A percentile compares a stretch with the other conserved stretches of the same genome.
Conservation (phyloP, 169 alveolate species). For the Plasmodium gaboni region DNA sequence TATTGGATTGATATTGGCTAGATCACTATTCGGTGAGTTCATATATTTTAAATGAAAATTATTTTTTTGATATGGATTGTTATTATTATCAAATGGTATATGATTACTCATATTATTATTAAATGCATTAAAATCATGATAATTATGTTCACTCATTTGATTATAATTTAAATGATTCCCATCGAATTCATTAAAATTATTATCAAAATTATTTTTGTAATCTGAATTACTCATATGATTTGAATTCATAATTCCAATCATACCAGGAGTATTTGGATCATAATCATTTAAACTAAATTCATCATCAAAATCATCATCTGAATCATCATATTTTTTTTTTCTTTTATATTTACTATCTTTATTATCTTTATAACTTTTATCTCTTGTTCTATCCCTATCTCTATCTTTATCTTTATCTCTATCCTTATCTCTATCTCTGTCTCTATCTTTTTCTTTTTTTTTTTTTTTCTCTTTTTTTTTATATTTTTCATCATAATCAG, state of each 20-base stretch:
- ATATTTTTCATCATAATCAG: conserved; percentile 10
- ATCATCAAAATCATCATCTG: conserved; percentile 55
- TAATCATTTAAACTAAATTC: conserved; percentile 68
- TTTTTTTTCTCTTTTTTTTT: conserved; percentile 11
- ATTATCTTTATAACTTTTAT: conserved; percentile 11
- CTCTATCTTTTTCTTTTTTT: conserved; percentile 35
- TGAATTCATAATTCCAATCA: conserved; percentile 77
- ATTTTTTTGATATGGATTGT: conserved; percentile 11
- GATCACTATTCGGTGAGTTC: conserved; percentile 30
- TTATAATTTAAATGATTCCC: conserved; percentile 18
- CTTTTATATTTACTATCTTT: conserved; percentile 31
- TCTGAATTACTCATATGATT: conserved; percentile 60
- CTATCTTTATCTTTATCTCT: conserved; percentile 18
- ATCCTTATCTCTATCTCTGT: conserved; percentile 31
- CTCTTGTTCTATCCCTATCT: conserved; percentile 21
- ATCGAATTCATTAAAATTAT: conserved; percentile 64
- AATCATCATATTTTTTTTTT: conserved; percentile 61
- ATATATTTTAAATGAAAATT: conserved; percentile 47
- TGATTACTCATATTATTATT: conserved; percentile 7
- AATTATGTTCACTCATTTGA: conserved; percentile 21
- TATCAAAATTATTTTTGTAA: conserved; percentile 43
- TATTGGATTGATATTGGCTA: conserved; percentile 15
- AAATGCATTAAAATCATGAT: conserved; percentile 15
- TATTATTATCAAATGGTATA: conserved; percentile 1
- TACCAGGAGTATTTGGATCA: conserved; percentile 75